Evolutionary conservation across 495 filamentous ascomycete species (phyloP), one percentile per base, ranked within the genome.

Genomic region (Durotheca rogersii): DNA sequence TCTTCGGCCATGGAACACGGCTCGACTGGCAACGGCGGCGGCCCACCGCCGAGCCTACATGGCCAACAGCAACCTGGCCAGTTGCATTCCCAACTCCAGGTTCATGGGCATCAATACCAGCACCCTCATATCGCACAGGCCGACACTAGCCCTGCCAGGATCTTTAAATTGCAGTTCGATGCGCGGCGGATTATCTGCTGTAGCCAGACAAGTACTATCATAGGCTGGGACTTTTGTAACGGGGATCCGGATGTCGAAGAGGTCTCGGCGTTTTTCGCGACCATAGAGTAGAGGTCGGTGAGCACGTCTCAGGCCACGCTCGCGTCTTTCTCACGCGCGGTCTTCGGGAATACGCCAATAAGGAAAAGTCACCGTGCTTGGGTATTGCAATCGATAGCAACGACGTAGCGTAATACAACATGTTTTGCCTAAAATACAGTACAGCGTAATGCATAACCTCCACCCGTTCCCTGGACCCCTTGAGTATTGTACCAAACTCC

Each of bases 81-180:
- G 17, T 27, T 27, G n/a, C 34, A 21, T 4, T n/a, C 49, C 11
- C 55, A 52, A 30, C 12, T 12, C 18, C 61, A 52, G 39, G 21
- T 35, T 2, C 56, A 58, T 15, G 49, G 35, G 32, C 48, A 64
- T 11, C 51, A 41, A 20, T 55, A 49, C 23, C 48, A 51, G n/a
- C 68, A 66, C 14, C 62, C 61, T 27, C 66, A 66, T 34, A 64
- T 67, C 1, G 20, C 42, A 7, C 59, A 51, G 35, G 49, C 70
- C 43, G 72, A 78, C 49, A 64, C 62, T 45, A 82, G 82, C 48
- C 67, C 76, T 41, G 79, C 82, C 10, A 70, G 93, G 19, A 88
- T 98, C n/a, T 98, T 96, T 72, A 98, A 98, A 69, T 76, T 97
- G 18, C 94, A 98, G 71, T 98, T 96, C 59, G 93, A 98, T 61